Percentiles rank a stretch among this genome's conserved stretches.
These are phyloP conservation scores for Dactylellina sp. DNA, from an alignment of 2,329 filamentous ascomycete species.

Conservation along the genomic window DNA sequence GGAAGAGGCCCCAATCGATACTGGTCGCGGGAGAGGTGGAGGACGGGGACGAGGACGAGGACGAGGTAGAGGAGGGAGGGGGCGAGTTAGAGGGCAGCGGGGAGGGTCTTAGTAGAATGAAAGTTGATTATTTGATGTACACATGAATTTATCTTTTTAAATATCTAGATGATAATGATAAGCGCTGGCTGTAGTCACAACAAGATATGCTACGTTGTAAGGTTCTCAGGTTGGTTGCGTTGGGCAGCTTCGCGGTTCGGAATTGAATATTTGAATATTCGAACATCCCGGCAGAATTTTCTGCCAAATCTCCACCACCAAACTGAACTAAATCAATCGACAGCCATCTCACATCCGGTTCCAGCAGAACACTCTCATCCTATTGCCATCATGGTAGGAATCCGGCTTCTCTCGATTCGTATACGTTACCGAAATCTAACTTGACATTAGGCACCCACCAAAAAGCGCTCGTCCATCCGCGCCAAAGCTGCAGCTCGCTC, in stretches of 20 bases:
- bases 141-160: no score
- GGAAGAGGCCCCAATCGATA: constrained; percentile 10
- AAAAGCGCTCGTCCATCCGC: constrained; percentile 53
- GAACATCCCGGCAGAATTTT: background rate
- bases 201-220: no score
- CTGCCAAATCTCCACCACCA: background rate
- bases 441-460: constrained; percentile 38
- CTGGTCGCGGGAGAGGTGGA: constrained; percentile 10
- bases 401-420: background rate
- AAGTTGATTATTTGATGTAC: no score
- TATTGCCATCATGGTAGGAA: constrained; percentile 7
- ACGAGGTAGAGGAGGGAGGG: background rate
- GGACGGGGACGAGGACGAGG: constrained; percentile 25
- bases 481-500: constrained; percentile 46
- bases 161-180: no score
- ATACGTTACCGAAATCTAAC: background rate
- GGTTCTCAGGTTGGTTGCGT: background rate
- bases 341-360: background rate
- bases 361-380: background rate
- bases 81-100: background rate
- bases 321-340: background rate
- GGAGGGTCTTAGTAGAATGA: background rate
- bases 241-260: background rate
- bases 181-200: no score
- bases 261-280: background rate